phyloP scores from a whole-genome alignment of 169 alveolate genomes.

The Neospora caninum region DNA sequence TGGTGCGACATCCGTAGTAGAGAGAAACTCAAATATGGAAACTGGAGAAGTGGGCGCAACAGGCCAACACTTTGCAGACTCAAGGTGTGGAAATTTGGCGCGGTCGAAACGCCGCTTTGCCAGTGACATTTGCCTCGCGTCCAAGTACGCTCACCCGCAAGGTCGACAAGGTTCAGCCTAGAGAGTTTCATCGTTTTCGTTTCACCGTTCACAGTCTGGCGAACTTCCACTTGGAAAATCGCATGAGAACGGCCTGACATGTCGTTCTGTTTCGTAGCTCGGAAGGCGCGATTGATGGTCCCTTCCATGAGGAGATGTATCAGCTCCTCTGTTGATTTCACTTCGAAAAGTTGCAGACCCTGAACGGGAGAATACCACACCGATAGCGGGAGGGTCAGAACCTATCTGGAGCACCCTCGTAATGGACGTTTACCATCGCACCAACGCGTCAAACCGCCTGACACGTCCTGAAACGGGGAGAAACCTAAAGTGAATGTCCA shows the following conservation, averaged over 20 bases:
- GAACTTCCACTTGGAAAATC: slow-evolving; percentile 78
- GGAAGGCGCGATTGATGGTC: slow-evolving; percentile 80
- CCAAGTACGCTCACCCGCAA: slow-evolving; percentile 34
- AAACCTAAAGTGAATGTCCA: no score
- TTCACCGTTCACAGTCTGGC: slow-evolving; percentile 54
- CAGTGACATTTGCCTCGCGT: no score
- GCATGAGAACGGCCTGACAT: slow-evolving; percentile 86
- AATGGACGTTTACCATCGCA: no score
- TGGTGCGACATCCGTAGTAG: no score
- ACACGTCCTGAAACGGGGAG: no score
- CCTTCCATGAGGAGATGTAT: slow-evolving; percentile 80
- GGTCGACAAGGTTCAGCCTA: slow-evolving; percentile 51
- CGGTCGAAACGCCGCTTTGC: no score
- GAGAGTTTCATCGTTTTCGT: not conserved
- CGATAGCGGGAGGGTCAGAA: not conserved
- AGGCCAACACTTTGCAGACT: not conserved
- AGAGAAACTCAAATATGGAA: no score
- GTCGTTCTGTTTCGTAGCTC: slow-evolving; percentile 81
- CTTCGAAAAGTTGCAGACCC: slow-evolving; percentile 77
- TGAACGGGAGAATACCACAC: slow-evolving; percentile 31
- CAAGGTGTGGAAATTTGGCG: not conserved
- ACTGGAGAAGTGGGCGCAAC: not conserved
- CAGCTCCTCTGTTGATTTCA: slow-evolving; percentile 74
- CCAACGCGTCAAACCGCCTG: no score
- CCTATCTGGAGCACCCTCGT: no score